Base-by-base conservation (phyloP, 768 basidiomycete genomes). In the Trametes elegans region DNA sequence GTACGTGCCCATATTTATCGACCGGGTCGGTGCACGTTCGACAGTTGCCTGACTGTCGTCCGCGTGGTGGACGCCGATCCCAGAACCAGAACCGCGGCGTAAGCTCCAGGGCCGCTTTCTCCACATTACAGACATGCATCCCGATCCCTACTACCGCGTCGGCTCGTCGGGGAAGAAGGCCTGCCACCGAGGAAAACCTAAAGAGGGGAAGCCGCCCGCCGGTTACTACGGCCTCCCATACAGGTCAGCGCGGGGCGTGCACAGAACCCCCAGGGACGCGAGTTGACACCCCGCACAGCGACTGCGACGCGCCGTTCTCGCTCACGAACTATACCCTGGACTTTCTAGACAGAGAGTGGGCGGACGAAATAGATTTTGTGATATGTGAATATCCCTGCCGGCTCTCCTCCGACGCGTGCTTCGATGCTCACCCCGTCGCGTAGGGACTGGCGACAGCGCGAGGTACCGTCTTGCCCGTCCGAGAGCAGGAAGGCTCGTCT, bases 281-380 rank as follows among this genome's bases (percentile, higher is more conserved):
- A n/a, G 6, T 34, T 43, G 39, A 27, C 38, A 27, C 24, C 23
- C 49, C 39, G 35, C 14, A 16, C 63, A 88, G 86, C 40, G 82
- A 85, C 18, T 93, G 93, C 63, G 93, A 97, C 70, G 81, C 93
- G 14, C 91, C 93, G 0, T 73, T 90, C 40, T 71, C 74, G 11
- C 79, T 95, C n/a, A 83, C 87, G 28, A 89, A 97, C 68, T 77
- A 80, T 34, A 93, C 93, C 9, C 78, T 97, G 46, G 86, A 93
- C 59, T 90, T 78, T 73, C 70, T 95, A 50, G 85, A 85, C 47
- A 77, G 83, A 61, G 79, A 90, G 57, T 94, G 90, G 91, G 80
- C 85, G 36, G 76, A 81, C 55, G 84, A 94, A 62, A 80, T 97
- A 34, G 93, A 97, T 66, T 97, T 95, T 67, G 91, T 97, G 28